Percentiles rank a stretch among this genome's conserved stretches.
These are phyloP conservation scores for Lachnellula suecica DNA, from an alignment of 2,329 filamentous ascomycete genomes.

Conservation along the genomic window DNA sequence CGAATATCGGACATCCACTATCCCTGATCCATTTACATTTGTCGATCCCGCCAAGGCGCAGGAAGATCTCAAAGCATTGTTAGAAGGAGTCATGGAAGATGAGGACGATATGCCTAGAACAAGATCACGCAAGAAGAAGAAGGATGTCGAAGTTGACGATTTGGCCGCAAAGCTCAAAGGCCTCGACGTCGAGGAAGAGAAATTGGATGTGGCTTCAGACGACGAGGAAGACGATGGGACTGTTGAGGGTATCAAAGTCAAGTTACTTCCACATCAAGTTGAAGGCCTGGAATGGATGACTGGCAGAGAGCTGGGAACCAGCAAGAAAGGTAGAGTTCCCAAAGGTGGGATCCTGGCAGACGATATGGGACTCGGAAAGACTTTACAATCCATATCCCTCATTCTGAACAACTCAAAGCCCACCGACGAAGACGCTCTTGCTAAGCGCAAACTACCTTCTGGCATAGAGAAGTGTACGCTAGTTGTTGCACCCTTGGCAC, in stretches of 20 bases:
- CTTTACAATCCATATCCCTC: slow-evolving; percentile 86
- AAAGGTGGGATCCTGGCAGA: slow-evolving; percentile 95
- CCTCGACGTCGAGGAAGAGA: slow-evolving; percentile 41
- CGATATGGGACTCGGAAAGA: slow-evolving; percentile 97
- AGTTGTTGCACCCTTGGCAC: slow-evolving; percentile 86
- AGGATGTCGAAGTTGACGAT: slow-evolving; percentile 31
- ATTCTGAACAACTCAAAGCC: slow-evolving; percentile 81
- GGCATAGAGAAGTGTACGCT: slow-evolving; percentile 77
- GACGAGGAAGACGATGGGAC: slow-evolving; percentile 58
- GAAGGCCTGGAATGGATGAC: slow-evolving; percentile 95
- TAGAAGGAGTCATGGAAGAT: slow-evolving; percentile 79
- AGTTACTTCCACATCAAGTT: slow-evolving; percentile 88
- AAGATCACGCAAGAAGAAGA: slow-evolving; percentile 38
- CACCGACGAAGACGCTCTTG: slow-evolving; percentile 52
- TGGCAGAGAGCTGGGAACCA: slow-evolving; percentile 82
- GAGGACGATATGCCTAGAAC: slow-evolving; percentile 46
- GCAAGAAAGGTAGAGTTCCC: slow-evolving; percentile 78
- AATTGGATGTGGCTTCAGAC: slow-evolving; percentile 36
- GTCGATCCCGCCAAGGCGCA: slow-evolving; percentile 67
- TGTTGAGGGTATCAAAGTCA: slow-evolving; percentile 82
- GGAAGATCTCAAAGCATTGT: slow-evolving; percentile 76
- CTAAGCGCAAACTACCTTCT: slow-evolving; percentile 67
- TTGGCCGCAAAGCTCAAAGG: slow-evolving; percentile 36
- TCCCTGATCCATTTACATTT: slow-evolving; percentile 30
- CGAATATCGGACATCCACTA: slow-evolving; percentile 19